Evolutionary conservation across 2,329 filamentous ascomycete species (phyloP).

Genomic region (Aureobasidium sp.): DNA sequence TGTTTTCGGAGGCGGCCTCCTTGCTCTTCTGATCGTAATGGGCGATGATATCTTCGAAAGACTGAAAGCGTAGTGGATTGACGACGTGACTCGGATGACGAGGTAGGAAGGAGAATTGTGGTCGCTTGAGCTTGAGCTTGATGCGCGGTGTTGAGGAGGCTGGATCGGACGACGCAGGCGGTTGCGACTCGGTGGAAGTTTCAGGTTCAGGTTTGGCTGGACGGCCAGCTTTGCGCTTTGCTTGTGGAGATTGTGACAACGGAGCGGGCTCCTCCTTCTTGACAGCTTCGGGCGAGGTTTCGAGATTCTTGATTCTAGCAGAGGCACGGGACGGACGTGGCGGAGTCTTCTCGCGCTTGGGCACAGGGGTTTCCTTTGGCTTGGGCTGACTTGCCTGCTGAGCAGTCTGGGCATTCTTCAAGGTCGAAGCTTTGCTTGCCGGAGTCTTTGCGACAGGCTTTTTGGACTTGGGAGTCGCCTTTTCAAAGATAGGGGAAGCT

Average conservation of each 20-base stretch:
- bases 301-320: slow-evolving; percentile 1
- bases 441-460: background rate
- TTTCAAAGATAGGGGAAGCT: slow-evolving; percentile 23
- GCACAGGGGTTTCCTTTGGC: background rate
- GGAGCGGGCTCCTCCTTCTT: slow-evolving; percentile 1
- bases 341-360: slow-evolving; percentile 3
- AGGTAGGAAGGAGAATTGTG: slow-evolving; percentile 15
- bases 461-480: background rate
- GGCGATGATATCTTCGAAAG: slow-evolving; percentile 27
- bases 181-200: background rate
- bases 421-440: background rate
- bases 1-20: slow-evolving; percentile 40
- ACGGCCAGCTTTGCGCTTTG: slow-evolving; percentile 11
- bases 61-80: slow-evolving; percentile 22
- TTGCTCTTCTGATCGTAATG: slow-evolving; percentile 26
- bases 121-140: slow-evolving; percentile 9
- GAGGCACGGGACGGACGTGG: slow-evolving; percentile 6
- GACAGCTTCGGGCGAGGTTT: background rate
- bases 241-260: background rate
- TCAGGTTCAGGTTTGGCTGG: background rate
- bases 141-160: slow-evolving; percentile 1
- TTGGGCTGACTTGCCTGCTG: background rate
- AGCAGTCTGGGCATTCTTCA: slow-evolving; percentile 4
- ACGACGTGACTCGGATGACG: slow-evolving; percentile 26
- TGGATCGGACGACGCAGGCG: background rate